phyloP scores from a whole-genome alignment of 179 eudicot genomes.

The Carnegiea gigantea region DNA sequence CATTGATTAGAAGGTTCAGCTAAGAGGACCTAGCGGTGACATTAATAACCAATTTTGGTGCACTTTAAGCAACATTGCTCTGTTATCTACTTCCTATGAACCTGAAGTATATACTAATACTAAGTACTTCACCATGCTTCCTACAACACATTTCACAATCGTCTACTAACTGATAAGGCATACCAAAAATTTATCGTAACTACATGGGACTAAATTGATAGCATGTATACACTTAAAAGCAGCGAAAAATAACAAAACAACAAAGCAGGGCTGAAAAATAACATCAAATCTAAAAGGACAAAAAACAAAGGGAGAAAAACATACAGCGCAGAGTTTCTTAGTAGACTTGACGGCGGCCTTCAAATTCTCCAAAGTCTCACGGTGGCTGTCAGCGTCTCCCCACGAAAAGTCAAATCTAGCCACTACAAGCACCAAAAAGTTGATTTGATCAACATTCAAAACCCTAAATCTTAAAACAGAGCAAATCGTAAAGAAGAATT shows the following conservation, averaged over 20 bases:
- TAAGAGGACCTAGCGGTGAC: background rate
- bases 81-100: background rate
- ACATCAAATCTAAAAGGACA: background rate
- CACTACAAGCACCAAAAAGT: conserved; percentile 22
- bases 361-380: conserved; percentile 47
- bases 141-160: background rate
- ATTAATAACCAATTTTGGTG: background rate
- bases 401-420: conserved; percentile 58
- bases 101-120: background rate
- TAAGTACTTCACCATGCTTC: background rate
- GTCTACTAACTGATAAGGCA: background rate
- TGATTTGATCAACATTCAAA: conserved; percentile 7
- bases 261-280: background rate
- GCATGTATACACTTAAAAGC: background rate
- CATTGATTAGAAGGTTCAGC: background rate
- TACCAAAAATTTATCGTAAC: background rate
- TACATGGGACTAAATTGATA: background rate
- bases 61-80: conserved; percentile 2
- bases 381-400: conserved; percentile 47
- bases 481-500: background rate
- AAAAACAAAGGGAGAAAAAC: background rate
- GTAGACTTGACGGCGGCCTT: conserved; percentile 47
- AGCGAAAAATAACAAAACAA: background rate
- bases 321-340: conserved; percentile 52
- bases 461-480: background rate